Evolutionary conservation across 164 flowering plant genomes (phyloP).

Genomic region (Liriodendron chinense): DNA sequence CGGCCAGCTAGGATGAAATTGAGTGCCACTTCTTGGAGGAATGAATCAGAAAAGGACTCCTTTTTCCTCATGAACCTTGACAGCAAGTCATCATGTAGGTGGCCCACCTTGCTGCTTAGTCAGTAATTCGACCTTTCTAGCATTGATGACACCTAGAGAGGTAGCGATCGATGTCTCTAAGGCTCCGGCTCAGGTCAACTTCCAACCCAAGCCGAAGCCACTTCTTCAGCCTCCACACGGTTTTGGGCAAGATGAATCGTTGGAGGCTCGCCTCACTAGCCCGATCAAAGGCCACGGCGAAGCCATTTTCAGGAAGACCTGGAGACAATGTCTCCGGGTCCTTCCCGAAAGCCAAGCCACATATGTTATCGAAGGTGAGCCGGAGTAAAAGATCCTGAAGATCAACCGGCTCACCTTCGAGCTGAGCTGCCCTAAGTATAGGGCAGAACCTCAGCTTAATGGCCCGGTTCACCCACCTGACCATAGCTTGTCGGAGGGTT

Average conservation of each 20-base stretch:
- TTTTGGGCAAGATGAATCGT: constrained; percentile 53
- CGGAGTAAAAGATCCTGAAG: constrained; percentile 65
- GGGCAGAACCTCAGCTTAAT: constrained; percentile 54
- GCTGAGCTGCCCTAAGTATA: constrained; percentile 43
- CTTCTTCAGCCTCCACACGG: constrained; percentile 57
- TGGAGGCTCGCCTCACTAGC: constrained; percentile 70
- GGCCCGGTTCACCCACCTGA: constrained; percentile 63
- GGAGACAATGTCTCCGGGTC: constrained; percentile 57
- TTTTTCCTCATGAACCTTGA: constrained; percentile 47
- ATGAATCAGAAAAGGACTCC: constrained; percentile 33
- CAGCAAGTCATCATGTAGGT: constrained; percentile 49
- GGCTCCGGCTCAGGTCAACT: constrained; percentile 38
- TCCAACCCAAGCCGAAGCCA: constrained; percentile 65
- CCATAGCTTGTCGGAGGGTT: constrained; percentile 73
- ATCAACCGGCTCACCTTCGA: constrained; percentile 40
- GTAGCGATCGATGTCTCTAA: constrained; percentile 42
- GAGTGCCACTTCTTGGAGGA: constrained; percentile 44
- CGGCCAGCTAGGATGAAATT: constrained; percentile 55
- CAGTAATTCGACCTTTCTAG: constrained; percentile 55
- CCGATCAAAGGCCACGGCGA: constrained; percentile 56
- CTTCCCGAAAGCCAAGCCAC: constrained; percentile 64
- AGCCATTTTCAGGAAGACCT: constrained; percentile 53
- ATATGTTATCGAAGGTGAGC: constrained; percentile 71
- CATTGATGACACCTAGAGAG: constrained; percentile 42
- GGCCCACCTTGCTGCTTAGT: constrained; percentile 20